Evolutionary conservation across 139 green algal species (phyloP).

Genomic region (Micractinium sp.): DNA sequence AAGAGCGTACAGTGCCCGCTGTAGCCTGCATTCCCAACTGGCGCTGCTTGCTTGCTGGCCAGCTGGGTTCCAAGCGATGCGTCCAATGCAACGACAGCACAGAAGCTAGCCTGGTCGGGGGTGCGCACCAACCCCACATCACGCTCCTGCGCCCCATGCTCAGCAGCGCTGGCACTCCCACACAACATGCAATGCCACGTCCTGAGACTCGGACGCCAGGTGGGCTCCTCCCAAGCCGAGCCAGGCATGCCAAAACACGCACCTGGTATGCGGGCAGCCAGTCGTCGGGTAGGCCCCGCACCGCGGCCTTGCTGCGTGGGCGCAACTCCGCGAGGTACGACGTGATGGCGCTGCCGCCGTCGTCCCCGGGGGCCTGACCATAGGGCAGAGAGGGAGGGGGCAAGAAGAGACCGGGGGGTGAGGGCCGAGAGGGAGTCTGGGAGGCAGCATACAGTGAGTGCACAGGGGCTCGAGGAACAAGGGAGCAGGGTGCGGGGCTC

Average conservation of each 20-base stretch:
- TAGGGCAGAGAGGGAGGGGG: not conserved
- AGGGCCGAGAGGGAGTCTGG: not conserved
- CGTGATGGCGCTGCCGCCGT: conserved; percentile 62
- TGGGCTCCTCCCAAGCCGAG: too few relatives aligned
- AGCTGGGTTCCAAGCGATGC: too few relatives aligned
- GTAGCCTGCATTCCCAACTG: not conserved
- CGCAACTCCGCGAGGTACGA: conserved; percentile 67
- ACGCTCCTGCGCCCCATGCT: too few relatives aligned
- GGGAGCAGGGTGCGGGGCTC: too few relatives aligned
- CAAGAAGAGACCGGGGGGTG: not conserved
- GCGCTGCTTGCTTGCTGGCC: not conserved
- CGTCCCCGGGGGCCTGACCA: conserved; percentile 45
- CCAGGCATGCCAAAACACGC: too few relatives aligned
- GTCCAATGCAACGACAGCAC: too few relatives aligned
- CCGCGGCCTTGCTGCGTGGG: conserved; percentile 57
- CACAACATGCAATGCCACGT: too few relatives aligned
- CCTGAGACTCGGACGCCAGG: too few relatives aligned
- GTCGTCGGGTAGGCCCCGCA: conserved; percentile 55
- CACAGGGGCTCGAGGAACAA: too few relatives aligned
- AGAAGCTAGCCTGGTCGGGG: too few relatives aligned
- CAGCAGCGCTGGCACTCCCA: too few relatives aligned
- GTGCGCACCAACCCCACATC: too few relatives aligned
- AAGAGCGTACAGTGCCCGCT: not conserved
- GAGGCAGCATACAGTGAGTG: not conserved
- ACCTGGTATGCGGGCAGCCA: conserved; percentile 70